phyloP scores from a whole-genome alignment of 2,329 filamentous ascomycete genomes.

The Neurospora sp. region DNA sequence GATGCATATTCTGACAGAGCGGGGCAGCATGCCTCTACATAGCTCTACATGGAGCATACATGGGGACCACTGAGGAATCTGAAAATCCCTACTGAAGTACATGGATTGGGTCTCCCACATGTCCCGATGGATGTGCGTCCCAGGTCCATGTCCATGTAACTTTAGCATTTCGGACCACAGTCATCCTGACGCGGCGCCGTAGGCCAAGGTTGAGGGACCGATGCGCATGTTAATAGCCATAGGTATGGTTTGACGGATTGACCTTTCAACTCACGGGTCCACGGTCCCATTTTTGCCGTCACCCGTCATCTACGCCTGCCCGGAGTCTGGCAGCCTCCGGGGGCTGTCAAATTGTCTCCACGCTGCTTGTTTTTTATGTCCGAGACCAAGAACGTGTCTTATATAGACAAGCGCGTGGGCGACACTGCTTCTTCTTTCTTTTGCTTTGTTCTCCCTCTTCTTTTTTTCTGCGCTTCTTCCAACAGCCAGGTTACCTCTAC shows the following conservation, averaged over 20 bases:
- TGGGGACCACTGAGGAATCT: background rate
- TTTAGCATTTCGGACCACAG: background rate
- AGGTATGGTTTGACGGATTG: background rate
- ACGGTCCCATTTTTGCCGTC: background rate
- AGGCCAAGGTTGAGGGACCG: background rate
- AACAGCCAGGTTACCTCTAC: background rate
- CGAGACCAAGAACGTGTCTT: background rate
- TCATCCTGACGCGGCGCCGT: background rate
- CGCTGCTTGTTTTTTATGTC: background rate
- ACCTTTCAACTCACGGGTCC: background rate
- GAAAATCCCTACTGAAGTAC: background rate
- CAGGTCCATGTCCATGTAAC: background rate
- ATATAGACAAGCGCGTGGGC: background rate
- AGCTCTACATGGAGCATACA: background rate
- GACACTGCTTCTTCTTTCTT: background rate
- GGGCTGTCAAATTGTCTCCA: background rate
- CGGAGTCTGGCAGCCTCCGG: background rate
- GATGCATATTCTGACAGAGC: background rate
- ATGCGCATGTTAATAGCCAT: background rate
- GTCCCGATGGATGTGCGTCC: background rate
- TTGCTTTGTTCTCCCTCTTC: background rate
- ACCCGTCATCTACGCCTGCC: background rate
- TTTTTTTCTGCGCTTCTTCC: background rate
- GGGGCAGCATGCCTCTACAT: background rate
- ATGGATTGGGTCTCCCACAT: background rate